Percentiles rank a stretch among this genome's conserved stretches.
Conservation (phyloP, 768 basidiomycete species). For the Boletus reticulatus region DNA sequence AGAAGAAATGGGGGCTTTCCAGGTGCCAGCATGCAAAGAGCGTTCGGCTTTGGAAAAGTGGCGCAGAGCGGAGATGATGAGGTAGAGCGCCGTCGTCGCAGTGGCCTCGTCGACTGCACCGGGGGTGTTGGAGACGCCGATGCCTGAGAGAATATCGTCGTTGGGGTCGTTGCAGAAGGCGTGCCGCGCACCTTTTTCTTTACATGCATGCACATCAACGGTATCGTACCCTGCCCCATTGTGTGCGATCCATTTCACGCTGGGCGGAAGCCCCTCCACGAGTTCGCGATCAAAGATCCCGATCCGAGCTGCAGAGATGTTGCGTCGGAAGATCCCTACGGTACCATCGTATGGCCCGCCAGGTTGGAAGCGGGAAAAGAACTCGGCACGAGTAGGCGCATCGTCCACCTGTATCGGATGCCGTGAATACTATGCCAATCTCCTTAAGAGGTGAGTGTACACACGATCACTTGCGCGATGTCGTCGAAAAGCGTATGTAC, state of each 20-base stretch:
- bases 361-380: slow-evolving; percentile 40
- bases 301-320: slow-evolving; percentile 41
- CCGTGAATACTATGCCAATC: neutral
- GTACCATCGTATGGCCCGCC: slow-evolving; percentile 49
- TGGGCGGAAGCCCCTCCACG: slow-evolving; percentile 56
- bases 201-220: slow-evolving; percentile 73
- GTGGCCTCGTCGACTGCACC: slow-evolving; percentile 90
- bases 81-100: slow-evolving; percentile 83
- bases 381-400: slow-evolving; percentile 43
- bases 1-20: slow-evolving; percentile 55
- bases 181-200: slow-evolving; percentile 58
- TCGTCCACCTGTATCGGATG: slow-evolving; percentile 31
- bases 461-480: slow-evolving; percentile 73
- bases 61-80: slow-evolving; percentile 74
- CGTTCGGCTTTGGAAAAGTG: slow-evolving; percentile 68
- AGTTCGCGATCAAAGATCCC: slow-evolving; percentile 51
- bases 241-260: slow-evolving; percentile 81
- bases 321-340: slow-evolving; percentile 51
- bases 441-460: slow-evolving; percentile 17
- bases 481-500: slow-evolving; percentile 56
- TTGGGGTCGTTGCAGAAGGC: too few relatives aligned
- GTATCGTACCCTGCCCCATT: slow-evolving; percentile 89
- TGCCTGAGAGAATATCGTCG: slow-evolving; percentile 29
- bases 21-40: slow-evolving; percentile 48
- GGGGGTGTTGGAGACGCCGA: slow-evolving; percentile 84